These are phyloP conservation scores for Phytophthora fragariaefolia DNA, from an alignment of 352 stramenopile species.

Conservation along the genomic window DNA sequence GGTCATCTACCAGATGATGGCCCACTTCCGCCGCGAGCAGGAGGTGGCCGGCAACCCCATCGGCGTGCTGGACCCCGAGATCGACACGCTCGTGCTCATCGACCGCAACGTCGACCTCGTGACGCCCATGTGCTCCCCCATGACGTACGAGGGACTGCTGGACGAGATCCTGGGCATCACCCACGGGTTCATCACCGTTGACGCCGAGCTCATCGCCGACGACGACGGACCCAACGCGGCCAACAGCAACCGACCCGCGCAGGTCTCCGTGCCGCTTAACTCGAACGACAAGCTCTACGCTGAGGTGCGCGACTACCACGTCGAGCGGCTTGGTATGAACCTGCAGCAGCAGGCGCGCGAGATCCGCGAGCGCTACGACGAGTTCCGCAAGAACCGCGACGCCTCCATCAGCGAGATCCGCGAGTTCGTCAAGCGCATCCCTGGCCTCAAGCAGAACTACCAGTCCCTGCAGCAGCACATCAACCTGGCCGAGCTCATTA, in stretches of 20 bases:
- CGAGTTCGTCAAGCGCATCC: slow-evolving; percentile 98
- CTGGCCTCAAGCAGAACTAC: slow-evolving; percentile 93
- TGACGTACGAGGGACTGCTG: slow-evolving; percentile 98
- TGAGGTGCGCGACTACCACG: slow-evolving; percentile 96
- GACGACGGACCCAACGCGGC: slow-evolving; percentile 51
- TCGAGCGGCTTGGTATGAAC: slow-evolving; percentile 96
- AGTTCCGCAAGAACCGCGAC: slow-evolving; percentile 96
- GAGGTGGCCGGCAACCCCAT: slow-evolving; percentile 83
- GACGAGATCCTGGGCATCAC: slow-evolving; percentile 97
- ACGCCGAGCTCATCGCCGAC: slow-evolving; percentile 79
- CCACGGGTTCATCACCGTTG: slow-evolving; percentile 87
- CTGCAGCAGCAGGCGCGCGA: background rate
- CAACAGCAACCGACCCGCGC: slow-evolving; percentile 52
- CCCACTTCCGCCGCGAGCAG: slow-evolving; percentile 93
- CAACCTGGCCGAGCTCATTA: slow-evolving; percentile 96
- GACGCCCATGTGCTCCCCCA: slow-evolving; percentile 95
- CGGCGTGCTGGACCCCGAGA: slow-evolving; percentile 83
- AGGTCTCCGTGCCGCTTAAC: slow-evolving; percentile 94
- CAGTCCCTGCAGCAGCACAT: slow-evolving; percentile 98
- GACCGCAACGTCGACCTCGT: slow-evolving; percentile 96
- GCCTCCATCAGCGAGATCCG: slow-evolving; percentile 98
- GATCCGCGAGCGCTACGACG: slow-evolving; percentile 93
- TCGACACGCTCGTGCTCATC: slow-evolving; percentile 95
- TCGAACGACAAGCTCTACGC: slow-evolving; percentile 96
- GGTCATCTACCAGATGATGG: slow-evolving; percentile 93